Evolutionary conservation across 179 eudicot genomes (phyloP).

Genomic region (Corrigiola litoralis): DNA sequence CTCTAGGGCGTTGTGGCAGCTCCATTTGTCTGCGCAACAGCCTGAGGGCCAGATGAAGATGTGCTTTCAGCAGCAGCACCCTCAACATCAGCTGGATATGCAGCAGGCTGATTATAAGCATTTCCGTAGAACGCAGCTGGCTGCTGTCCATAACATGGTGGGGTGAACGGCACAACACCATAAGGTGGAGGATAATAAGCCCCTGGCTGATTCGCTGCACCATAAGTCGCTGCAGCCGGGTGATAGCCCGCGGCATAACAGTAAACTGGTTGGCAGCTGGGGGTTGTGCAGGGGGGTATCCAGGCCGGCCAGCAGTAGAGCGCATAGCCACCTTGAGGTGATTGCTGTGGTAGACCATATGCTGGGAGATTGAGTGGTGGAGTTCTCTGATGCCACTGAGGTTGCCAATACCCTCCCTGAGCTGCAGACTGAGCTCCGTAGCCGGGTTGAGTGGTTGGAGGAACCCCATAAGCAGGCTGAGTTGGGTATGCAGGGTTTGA

Average conservation of each 20-base stretch:
- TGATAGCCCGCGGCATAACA: conserved; percentile 34
- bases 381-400: conserved; percentile 61
- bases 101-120: conserved; percentile 70
- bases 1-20: conserved; percentile 64
- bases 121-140: conserved; percentile 57
- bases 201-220: conserved; percentile 47
- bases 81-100: conserved; percentile 54
- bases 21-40: conserved; percentile 51
- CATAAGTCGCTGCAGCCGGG: conserved; percentile 39
- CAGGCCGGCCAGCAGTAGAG: conserved; percentile 42
- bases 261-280: conserved; percentile 48
- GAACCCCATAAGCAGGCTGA: conserved; percentile 59
- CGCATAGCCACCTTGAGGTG: conserved; percentile 64
- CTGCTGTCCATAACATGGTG: conserved; percentile 67
- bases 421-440: conserved; percentile 53
- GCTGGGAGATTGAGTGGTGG: conserved; percentile 48
- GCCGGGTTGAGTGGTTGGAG: conserved; percentile 68
- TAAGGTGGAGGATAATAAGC: conserved; percentile 57
- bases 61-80: conserved; percentile 30
- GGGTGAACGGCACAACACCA: conserved; percentile 58
- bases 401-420: conserved; percentile 52
- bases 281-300: conserved; percentile 48
- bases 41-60: conserved; percentile 36
- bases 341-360: conserved; percentile 70
- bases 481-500: too few relatives aligned